Percentiles rank a stretch among this genome's conserved stretches.
Evolutionary conservation across 1,139 yeast species (phyloP).

Genomic region (Arxiozyma bovina): DNA sequence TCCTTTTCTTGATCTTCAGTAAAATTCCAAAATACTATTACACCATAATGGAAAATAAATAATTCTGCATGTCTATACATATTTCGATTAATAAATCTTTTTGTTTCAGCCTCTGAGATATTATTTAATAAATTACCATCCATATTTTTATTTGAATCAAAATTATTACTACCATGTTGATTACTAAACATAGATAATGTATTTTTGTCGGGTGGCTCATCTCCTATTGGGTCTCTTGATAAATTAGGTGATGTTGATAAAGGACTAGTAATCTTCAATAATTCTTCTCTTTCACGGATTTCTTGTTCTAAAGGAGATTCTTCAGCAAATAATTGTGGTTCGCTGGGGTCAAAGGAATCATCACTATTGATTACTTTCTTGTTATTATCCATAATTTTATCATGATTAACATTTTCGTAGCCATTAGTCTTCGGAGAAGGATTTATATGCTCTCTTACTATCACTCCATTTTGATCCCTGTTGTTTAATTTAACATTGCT

Average conservation of each 20-base stretch:
- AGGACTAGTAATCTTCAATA: conserved; percentile 4
- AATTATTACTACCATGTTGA: background rate
- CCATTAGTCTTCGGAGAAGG: background rate
- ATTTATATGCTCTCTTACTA: background rate
- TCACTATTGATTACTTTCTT: conserved; percentile 4
- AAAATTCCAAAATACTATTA: conserved; percentile 94
- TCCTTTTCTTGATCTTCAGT: conserved; percentile 89
- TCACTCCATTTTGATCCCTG: background rate
- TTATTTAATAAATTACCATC: background rate
- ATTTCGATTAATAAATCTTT: conserved; percentile 1
- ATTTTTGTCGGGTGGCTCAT: background rate
- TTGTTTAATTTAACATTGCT: background rate
- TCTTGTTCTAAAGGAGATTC: conserved; percentile 18
- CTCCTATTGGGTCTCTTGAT: background rate
- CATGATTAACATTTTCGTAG: background rate
- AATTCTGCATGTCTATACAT: conserved; percentile 73
- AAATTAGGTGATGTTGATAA: background rate
- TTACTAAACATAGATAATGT: background rate
- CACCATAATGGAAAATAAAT: conserved; percentile 85
- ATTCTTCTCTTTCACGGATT: conserved; percentile 14
- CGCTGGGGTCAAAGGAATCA: conserved; percentile 50
- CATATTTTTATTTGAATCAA: background rate
- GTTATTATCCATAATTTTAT: conserved; percentile 4
- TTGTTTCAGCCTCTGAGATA: background rate
- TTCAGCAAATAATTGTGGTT: conserved; percentile 53